These are phyloP conservation scores for Backusella tarrabulga DNA, from an alignment of 192 early-diverging fungal genomes.

Conservation along the genomic window DNA sequence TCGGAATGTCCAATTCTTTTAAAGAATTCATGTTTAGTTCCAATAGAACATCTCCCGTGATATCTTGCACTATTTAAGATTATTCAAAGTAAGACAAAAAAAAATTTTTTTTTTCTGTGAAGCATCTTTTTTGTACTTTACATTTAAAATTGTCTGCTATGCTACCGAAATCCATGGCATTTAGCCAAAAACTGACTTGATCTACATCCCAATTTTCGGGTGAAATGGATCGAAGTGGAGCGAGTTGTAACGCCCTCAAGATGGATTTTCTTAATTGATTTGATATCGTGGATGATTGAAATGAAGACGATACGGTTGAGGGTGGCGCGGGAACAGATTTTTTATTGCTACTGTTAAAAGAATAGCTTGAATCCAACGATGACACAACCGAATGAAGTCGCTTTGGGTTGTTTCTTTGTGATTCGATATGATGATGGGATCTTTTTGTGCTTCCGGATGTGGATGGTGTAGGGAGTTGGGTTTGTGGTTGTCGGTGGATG, in stretches of 20 bases:
- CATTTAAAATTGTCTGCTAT: constrained; percentile 24
- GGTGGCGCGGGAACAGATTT: background rate
- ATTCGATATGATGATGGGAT: background rate
- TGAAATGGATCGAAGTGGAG: background rate
- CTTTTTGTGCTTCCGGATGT: background rate
- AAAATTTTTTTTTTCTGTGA: background rate
- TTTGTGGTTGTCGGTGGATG: constrained; percentile 39
- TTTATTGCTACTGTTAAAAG: background rate
- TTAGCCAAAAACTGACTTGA: constrained; percentile 27
- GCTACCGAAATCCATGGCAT: constrained; percentile 26
- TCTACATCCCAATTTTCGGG: constrained; percentile 30
- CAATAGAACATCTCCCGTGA: constrained; percentile 63
- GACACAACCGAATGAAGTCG: background rate
- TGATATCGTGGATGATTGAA: background rate
- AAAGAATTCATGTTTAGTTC: constrained; percentile 61
- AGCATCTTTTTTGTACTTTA: constrained; percentile 17
- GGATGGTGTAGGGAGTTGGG: constrained; percentile 16
- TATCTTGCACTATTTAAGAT: constrained; percentile 53
- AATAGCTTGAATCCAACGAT: background rate
- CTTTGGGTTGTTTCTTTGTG: background rate
- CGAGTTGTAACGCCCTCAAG: background rate
- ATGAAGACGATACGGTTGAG: background rate
- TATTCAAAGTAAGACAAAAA: background rate
- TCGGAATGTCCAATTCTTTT: constrained; percentile 62
- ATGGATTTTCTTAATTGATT: constrained; percentile 5